phyloP scores from a whole-genome alignment of 208 protist genomes.

The Wallacemonas sp. region DNA sequence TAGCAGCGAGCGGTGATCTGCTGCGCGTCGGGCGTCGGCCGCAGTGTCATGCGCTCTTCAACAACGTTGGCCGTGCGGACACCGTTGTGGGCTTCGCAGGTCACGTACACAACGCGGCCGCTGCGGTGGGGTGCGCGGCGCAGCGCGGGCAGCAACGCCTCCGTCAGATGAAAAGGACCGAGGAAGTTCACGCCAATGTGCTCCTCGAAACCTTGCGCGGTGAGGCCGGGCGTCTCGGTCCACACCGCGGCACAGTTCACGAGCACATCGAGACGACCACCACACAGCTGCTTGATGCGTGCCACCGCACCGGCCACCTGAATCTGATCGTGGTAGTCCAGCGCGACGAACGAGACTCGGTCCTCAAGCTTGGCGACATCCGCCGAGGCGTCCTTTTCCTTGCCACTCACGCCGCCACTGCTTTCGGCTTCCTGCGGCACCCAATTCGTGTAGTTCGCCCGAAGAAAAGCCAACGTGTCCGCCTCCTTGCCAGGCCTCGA shows the following conservation, averaged over 20 bases:
- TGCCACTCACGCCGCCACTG: not conserved
- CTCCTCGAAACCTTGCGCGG: slow-evolving; percentile 70
- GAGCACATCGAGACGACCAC: slow-evolving; percentile 65
- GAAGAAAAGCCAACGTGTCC: slow-evolving; percentile 41
- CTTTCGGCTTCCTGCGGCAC: not conserved
- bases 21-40: slow-evolving; percentile 32
- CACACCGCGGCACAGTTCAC: slow-evolving; percentile 83
- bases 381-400: not conserved
- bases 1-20: slow-evolving; percentile 71
- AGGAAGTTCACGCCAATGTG: slow-evolving; percentile 84
- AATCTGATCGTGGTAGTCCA: slow-evolving; percentile 70
- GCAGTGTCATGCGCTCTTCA: slow-evolving; percentile 58
- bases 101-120: slow-evolving; percentile 77
- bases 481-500: slow-evolving; percentile 47
- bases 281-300: slow-evolving; percentile 54
- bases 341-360: slow-evolving; percentile 48
- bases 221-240: slow-evolving; percentile 52
- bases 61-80: slow-evolving; percentile 58
- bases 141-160: slow-evolving; percentile 72
- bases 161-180: slow-evolving; percentile 78
- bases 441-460: slow-evolving; percentile 19
- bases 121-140: slow-evolving; percentile 31
- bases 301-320: slow-evolving; percentile 54
- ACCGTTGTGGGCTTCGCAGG: slow-evolving; percentile 73
- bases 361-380: slow-evolving; percentile 27